Conservation (phyloP, 2,329 filamentous ascomycete species). For the Allantophomopsis cytisporea region DNA sequence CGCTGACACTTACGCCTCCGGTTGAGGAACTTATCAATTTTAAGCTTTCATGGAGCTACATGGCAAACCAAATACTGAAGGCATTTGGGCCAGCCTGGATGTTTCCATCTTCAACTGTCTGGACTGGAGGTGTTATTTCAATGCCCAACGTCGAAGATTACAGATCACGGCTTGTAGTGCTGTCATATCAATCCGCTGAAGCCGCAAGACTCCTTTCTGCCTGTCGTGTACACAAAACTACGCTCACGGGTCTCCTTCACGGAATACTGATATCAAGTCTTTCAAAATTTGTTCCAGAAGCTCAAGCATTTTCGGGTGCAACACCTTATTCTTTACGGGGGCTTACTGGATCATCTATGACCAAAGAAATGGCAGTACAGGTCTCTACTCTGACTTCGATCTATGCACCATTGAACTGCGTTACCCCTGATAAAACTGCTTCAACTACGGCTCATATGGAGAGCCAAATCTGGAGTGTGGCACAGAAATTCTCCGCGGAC, state of each 20-base stretch:
- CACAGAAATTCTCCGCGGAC: conserved; percentile 4
- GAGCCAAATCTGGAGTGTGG: conserved; percentile 25
- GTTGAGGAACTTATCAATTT: conserved; percentile 12
- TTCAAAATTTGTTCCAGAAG: conserved; percentile 21
- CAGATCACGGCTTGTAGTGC: too few relatives aligned
- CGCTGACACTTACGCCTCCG: conserved; percentile 8
- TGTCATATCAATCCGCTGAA: conserved; percentile 11
- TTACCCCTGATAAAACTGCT: conserved; percentile 12
- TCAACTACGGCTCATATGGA: conserved; percentile 9
- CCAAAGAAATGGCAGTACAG: conserved; percentile 17
- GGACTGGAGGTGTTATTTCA: conserved; percentile 23
- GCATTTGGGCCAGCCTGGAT: conserved; percentile 26
- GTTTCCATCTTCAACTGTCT: conserved; percentile 15
- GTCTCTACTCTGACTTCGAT: conserved; percentile 15
- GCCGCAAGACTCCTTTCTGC: conserved; percentile 17
- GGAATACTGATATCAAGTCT: conserved; percentile 28
- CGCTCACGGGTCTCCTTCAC: conserved; percentile 35
- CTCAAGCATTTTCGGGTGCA: conserved; percentile 20
- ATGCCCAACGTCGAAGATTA: conserved; percentile 9
- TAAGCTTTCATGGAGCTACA: conserved; percentile 23
- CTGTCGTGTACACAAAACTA: conserved; percentile 20
- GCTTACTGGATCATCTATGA: conserved; percentile 15
- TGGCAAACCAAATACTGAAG: conserved; percentile 25
- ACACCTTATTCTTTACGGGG: conserved; percentile 32
- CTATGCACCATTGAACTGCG: background rate